Conservation (phyloP, 2,329 filamentous ascomycete genomes). For the Colletotrichum sp. region DNA sequence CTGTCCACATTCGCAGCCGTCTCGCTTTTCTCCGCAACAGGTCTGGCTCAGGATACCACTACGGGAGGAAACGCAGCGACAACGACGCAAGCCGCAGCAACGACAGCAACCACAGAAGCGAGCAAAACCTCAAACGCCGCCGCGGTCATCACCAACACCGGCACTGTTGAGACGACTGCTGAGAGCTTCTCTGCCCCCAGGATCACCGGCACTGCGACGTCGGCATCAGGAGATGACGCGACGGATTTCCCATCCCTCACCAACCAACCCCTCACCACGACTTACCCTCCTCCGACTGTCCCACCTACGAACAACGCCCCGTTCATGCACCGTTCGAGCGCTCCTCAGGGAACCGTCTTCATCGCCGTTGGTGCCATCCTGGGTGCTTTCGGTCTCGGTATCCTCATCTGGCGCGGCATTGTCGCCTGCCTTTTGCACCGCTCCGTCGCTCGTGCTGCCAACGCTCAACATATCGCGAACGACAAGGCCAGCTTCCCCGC, state of each 20-base stretch:
- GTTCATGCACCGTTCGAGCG: constrained; percentile 85
- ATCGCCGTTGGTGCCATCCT: constrained; percentile 91
- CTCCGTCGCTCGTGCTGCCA: constrained; percentile 85
- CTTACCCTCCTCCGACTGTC: constrained; percentile 75
- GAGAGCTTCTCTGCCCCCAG: constrained; percentile 15
- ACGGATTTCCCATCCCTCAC: constrained; percentile 49
- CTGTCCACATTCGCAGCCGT: constrained; percentile 74
- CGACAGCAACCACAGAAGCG: constrained; percentile 13
- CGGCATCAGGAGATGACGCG: constrained; percentile 25
- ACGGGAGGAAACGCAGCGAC: background rate
- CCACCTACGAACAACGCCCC: constrained; percentile 85
- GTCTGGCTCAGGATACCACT: constrained; percentile 35
- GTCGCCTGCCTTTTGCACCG: constrained; percentile 92
- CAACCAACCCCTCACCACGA: constrained; percentile 43
- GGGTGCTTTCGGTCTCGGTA: constrained; percentile 79
- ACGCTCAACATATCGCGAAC: constrained; percentile 72
- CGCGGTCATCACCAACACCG: constrained; percentile 26
- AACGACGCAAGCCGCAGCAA: constrained; percentile 6
- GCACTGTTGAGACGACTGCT: constrained; percentile 16
- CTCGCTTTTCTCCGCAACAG: constrained; percentile 33
- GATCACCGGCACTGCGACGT: constrained; percentile 24
- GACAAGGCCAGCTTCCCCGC: constrained; percentile 70
- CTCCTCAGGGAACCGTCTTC: constrained; percentile 94
- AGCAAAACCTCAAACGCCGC: constrained; percentile 15
- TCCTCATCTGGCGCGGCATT: constrained; percentile 86